These are phyloP conservation scores for Ceratobasidium sp. DNA, from an alignment of 1,284 basidiomycete genomes.

Conservation along the genomic window DNA sequence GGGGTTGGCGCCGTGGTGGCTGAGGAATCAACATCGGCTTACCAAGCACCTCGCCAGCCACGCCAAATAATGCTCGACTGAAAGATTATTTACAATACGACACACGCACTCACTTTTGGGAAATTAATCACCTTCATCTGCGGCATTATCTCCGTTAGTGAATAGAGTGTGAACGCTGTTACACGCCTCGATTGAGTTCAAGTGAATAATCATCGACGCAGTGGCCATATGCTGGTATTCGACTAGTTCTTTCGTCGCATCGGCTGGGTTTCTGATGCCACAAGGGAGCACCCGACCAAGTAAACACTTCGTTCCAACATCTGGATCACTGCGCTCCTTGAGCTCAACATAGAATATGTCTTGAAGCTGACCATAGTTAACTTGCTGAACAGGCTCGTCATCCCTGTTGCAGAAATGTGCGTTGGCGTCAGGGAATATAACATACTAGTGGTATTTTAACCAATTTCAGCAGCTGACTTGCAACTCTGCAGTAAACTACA, in stretches of 20 bases:
- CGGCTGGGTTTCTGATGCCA: background rate
- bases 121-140: background rate
- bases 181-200: constrained; percentile 6
- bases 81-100: too few species aligned
- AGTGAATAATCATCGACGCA: background rate
- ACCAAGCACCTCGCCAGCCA: too few species aligned
- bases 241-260: constrained; percentile 7
- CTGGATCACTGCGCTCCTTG: background rate
- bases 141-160: background rate
- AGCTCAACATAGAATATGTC: constrained; percentile 28
- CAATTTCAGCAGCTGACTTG: background rate
- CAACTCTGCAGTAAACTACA: background rate
- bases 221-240: background rate
- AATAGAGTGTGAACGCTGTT: background rate
- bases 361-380: constrained; percentile 12
- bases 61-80: too few species aligned
- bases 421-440: constrained; percentile 7
- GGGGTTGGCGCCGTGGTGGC: too few species aligned
- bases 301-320: background rate
- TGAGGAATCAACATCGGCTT: too few species aligned
- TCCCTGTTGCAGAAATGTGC: background rate
- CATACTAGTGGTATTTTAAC: background rate
- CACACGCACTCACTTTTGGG: too few species aligned
- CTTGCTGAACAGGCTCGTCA: constrained; percentile 2
- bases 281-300: constrained; percentile 11